These are phyloP conservation scores for Ophiostoma tasmaniense DNA, from an alignment of 2,329 filamentous ascomycete genomes.

Conservation along the genomic window DNA sequence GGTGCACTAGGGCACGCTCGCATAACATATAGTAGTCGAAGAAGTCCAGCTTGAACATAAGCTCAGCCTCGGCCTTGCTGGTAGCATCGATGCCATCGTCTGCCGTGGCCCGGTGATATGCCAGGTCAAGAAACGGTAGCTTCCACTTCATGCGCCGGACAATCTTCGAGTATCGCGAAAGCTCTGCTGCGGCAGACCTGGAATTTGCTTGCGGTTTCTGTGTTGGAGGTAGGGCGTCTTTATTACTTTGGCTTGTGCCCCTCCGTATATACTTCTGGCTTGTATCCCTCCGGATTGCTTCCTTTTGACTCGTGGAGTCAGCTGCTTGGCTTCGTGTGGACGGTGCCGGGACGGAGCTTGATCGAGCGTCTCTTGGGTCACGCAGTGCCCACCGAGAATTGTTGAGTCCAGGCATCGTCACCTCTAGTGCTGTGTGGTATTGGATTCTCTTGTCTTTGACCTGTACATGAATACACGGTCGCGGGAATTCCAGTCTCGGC, in stretches of 20 bases:
- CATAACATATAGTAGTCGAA: slow-evolving; percentile 68
- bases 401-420: slow-evolving; percentile 13
- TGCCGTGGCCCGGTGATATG: slow-evolving; percentile 41
- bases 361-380: slow-evolving; percentile 8
- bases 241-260: neutral
- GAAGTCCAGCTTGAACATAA: slow-evolving; percentile 71
- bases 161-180: slow-evolving; percentile 52
- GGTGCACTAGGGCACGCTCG: slow-evolving; percentile 59
- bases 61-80: slow-evolving; percentile 41
- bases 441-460: too few relatives aligned
- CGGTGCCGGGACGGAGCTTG: slow-evolving; percentile 15
- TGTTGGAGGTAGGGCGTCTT: neutral
- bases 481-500: neutral
- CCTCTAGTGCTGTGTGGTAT: neutral
- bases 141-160: slow-evolving; percentile 56
- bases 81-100: slow-evolving; percentile 22
- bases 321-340: neutral
- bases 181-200: slow-evolving; percentile 29
- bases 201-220: neutral
- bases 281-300: too few relatives aligned
- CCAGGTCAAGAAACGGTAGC: slow-evolving; percentile 48
- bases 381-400: slow-evolving; percentile 17
- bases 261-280: too few relatives aligned
- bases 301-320: too few relatives aligned
- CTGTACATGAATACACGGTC: neutral